Evolutionary conservation across 306 rosid species (phyloP), one percentile per base, ranked within the genome.

Genomic region (Gastrolobium villosum): DNA sequence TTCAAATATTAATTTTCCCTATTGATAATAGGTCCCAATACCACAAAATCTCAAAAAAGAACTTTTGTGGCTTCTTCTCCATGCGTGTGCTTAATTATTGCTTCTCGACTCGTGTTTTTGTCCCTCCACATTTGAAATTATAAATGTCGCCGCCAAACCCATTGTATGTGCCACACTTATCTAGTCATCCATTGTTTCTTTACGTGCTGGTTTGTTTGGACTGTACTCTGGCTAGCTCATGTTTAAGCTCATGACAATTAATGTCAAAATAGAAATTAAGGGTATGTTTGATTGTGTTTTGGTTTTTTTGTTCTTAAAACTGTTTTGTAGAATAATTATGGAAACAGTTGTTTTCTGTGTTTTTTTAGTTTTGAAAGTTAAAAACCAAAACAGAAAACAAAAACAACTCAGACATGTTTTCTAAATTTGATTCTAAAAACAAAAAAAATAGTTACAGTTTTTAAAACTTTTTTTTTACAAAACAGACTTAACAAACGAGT

Each of bases 141-240:
- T 1, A 75, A 20, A 20, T 20, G 0, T 54, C 40, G 64, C 72
- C 74, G 44, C 50, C 71, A 39, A 37, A 64, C 26, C 65, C 80
- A 39, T 71, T 71, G 10, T 73, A 10, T 37, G 20, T 31, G 55
- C 31, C 44, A 65, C 46, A 56, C 54, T 37, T 28, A 69, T 69
- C 70, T 60, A 36, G 32, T 79, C 77, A 59, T 26, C 56, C 83
- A 60, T 70, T 35, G 70, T 57, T 76, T 13, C 70, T 78, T 78
- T 77, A 55, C 81, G 66, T 41, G 81, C 30, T 66, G 59, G 11
- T 41, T 39, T 15, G 7, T 77, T 77, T 77, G 81, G 81, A 76
- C 74, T 65, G 11, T 50, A 45, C 5, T 14, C 14, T 10, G 35
- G 46, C 32, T 31, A 49, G 3, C 3, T 10, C 60, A 26, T 63